Percentiles rank a stretch among this genome's conserved stretches.
Conservation (phyloP, 2,329 filamentous ascomycete species). For the Calonectria hawksworthii region DNA sequence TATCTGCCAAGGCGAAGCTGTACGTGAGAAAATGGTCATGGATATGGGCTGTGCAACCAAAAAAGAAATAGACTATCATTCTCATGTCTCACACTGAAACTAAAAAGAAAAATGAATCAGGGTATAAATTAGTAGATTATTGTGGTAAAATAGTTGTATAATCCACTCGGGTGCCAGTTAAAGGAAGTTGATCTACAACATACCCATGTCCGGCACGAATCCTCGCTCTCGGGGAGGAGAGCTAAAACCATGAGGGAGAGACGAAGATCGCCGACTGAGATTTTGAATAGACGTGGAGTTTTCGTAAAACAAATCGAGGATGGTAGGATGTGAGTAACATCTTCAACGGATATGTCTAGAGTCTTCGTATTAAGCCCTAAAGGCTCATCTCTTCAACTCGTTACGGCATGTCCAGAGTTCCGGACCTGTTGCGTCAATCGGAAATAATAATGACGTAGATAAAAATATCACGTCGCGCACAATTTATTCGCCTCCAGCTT, state of each 20-base stretch:
- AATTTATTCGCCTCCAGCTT: not conserved
- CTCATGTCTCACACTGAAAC: not conserved
- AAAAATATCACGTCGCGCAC: not conserved
- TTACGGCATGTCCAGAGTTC: too few relatives aligned
- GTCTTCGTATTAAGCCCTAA: too few relatives aligned
- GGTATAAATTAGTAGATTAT: not conserved
- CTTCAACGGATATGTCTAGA: too few relatives aligned
- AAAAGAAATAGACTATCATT: not conserved
- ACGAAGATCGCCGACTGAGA: not conserved
- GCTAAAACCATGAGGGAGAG: not conserved
- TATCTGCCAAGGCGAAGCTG: not conserved
- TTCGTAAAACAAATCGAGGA: not conserved
- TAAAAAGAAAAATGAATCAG: not conserved
- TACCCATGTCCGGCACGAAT: not conserved
- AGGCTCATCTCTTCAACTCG: not conserved
- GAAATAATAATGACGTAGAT: not conserved
- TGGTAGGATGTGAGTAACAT: not conserved
- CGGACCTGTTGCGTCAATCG: too few relatives aligned
- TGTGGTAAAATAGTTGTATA: not conserved
- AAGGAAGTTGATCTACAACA: not conserved
- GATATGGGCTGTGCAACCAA: not conserved
- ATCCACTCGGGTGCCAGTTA: not conserved
- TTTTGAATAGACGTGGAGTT: not conserved
- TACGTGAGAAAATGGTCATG: not conserved
- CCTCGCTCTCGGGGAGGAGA: not conserved